These are phyloP conservation scores for Pseudogymnoascus destructans DNA, from an alignment of 2,329 filamentous ascomycete species.

Conservation along the genomic window DNA sequence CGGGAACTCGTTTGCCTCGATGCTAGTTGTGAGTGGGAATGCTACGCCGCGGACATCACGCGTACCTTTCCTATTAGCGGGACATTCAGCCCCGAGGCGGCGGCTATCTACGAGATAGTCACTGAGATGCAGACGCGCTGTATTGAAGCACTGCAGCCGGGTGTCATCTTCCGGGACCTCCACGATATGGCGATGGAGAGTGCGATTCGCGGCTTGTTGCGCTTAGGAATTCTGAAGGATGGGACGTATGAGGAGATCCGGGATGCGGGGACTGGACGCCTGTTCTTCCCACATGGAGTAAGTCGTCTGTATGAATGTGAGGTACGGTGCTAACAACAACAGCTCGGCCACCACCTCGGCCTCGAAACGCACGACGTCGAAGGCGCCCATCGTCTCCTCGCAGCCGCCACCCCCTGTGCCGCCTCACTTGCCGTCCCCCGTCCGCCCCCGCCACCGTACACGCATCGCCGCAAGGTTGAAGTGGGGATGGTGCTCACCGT, in stretches of 20 bases:
- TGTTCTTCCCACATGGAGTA: constrained; percentile 52
- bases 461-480: background rate
- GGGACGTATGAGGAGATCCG: constrained; percentile 42
- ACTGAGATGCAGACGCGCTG: constrained; percentile 68
- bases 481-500: constrained; percentile 56
- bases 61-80: constrained; percentile 71
- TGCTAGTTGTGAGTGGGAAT: constrained; percentile 71
- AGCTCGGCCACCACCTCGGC: constrained; percentile 49
- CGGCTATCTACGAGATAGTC: constrained; percentile 64
- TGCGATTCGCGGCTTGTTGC: constrained; percentile 56
- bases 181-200: constrained; percentile 61
- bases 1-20: constrained; percentile 71
- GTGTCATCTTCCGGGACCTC: constrained; percentile 56
- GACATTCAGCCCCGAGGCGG: constrained; percentile 53
- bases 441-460: background rate
- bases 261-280: constrained; percentile 39
- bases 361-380: constrained; percentile 51
- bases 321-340: background rate
- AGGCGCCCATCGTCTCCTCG: constrained; percentile 30
- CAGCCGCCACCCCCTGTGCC: constrained; percentile 2
- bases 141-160: constrained; percentile 55
- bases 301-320: constrained; percentile 11
- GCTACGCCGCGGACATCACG: constrained; percentile 84
- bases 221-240: constrained; percentile 58
- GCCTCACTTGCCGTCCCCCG: background rate